These are phyloP conservation scores for Sporothrix pallida DNA, from an alignment of 2,329 filamentous ascomycete species.

Conservation along the genomic window DNA sequence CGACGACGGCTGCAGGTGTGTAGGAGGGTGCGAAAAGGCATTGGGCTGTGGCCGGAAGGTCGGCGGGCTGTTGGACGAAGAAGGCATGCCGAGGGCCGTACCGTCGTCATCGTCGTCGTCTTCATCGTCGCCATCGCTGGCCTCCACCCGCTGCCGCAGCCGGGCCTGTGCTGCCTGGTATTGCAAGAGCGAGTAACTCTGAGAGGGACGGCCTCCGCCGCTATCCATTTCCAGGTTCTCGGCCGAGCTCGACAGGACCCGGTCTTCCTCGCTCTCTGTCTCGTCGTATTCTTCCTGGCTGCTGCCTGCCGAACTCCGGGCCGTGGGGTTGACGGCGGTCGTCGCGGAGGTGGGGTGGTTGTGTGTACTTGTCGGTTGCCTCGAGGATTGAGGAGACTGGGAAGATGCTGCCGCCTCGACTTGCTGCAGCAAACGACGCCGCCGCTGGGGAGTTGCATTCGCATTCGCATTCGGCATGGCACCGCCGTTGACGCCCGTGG, in stretches of 20 bases:
- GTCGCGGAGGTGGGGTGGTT: slow-evolving; percentile 40
- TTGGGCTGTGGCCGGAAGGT: slow-evolving; percentile 88
- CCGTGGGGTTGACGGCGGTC: slow-evolving; percentile 10
- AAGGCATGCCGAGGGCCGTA: slow-evolving; percentile 73
- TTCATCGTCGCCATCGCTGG: slow-evolving; percentile 45
- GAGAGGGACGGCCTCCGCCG: slow-evolving; percentile 48
- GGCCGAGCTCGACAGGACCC: slow-evolving; percentile 63
- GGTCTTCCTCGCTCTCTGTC: slow-evolving; percentile 88
- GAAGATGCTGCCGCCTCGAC: slow-evolving; percentile 34
- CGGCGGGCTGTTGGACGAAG: slow-evolving; percentile 52
- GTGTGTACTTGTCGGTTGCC: not conserved
- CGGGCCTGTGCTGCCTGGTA: slow-evolving; percentile 29
- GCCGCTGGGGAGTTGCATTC: slow-evolving; percentile 55
- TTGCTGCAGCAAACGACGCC: slow-evolving; percentile 56
- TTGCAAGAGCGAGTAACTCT: slow-evolving; percentile 31
- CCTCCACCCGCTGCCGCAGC: slow-evolving; percentile 43
- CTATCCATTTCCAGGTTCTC: slow-evolving; percentile 51
- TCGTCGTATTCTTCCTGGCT: slow-evolving; percentile 96
- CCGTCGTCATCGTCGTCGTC: slow-evolving; percentile 69
- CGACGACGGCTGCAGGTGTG: slow-evolving; percentile 52
- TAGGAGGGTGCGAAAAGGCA: slow-evolving; percentile 84
- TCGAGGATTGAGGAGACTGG: too few species aligned
- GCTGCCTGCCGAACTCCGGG: slow-evolving; percentile 57
- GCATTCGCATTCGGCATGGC: slow-evolving; percentile 38
- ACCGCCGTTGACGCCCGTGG: slow-evolving; percentile 53